A percentile compares a stretch with the other conserved stretches of the same genome.
phyloP scores from a whole-genome alignment of 352 stramenopile species.

The Globisporangium abappressorium region DNA sequence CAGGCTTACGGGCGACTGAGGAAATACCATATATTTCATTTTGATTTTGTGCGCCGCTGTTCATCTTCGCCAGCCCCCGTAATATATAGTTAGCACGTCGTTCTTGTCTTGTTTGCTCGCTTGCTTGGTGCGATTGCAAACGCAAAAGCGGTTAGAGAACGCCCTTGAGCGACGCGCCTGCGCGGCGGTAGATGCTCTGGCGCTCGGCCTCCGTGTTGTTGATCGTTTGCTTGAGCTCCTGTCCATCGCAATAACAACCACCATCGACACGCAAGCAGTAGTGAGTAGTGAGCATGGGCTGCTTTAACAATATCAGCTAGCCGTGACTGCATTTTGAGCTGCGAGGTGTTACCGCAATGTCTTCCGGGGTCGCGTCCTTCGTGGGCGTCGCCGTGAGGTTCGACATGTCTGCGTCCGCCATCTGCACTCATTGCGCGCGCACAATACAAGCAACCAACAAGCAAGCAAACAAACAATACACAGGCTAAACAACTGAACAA shows the following conservation, averaged over 20 bases:
- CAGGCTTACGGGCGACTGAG: background rate
- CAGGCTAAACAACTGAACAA: background rate
- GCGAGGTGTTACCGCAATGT: conserved; percentile 48
- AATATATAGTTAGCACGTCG: conserved; percentile 2
- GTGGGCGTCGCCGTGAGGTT: conserved; percentile 79
- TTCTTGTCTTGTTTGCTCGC: conserved; percentile 4
- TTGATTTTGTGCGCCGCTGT: background rate
- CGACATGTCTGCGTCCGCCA: conserved; percentile 85
- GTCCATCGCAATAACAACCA: background rate
- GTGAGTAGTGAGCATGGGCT: background rate
- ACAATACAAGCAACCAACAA: background rate
- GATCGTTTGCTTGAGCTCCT: conserved; percentile 78
- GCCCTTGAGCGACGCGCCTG: conserved; percentile 75
- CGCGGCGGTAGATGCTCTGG: conserved; percentile 76
- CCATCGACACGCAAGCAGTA: background rate
- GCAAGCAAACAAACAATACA: background rate
- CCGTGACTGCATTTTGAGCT: background rate
- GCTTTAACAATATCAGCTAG: background rate
- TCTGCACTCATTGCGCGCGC: conserved; percentile 28
- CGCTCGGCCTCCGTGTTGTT: conserved; percentile 73
- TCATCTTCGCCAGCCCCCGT: background rate
- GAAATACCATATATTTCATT: conserved; percentile 1
- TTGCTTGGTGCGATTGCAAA: background rate
- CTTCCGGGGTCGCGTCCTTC: conserved; percentile 72
- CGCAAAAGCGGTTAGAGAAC: conserved; percentile 43